Evolutionary conservation across 2,329 filamentous ascomycete genomes (phyloP), one percentile per base, ranked within the genome.

Genomic region (Calonectria pauciramosa): DNA sequence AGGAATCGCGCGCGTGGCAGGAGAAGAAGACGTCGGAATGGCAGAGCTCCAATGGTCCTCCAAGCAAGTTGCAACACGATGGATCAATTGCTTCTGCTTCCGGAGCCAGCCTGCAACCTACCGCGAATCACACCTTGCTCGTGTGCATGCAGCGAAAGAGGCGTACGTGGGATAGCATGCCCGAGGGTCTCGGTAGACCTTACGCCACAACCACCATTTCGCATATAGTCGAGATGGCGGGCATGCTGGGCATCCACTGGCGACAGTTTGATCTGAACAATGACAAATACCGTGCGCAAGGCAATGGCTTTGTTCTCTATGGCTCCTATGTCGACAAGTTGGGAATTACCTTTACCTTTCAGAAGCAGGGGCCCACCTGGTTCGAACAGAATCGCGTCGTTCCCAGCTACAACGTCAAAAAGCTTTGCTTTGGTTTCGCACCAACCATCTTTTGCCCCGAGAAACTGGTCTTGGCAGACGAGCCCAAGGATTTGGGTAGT

Each of bases 241-340:
- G 80, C 11, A 82, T 86, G 80, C 71, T 86, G 1, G 84, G 86
- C 5, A 80, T 88, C 7, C 81, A 87, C 68, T 88, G 86, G 86
- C 87, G 82, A 56, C 81, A 83, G 3, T 87, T 87, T 41, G 84
- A 86, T 30, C 80, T 83, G 1, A 81, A 79, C 11, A 76, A 80
- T 4, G 84, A 86, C 76, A 82, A 83, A 20, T 81, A 86, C 4
- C 83, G 81, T 7, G 84, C 83, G 0, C 82, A 86, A 28, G 84
- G 84, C 8, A 86, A 86, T 67, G 84, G 85, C 0, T 85, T 81
- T 69, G 80, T 84, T 36, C 60, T 86, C 1, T 80, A 78, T 2
- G 83, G 85, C 1, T 80, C 82, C 2, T 79, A 81, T 13, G 76
- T 82, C 2, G 78, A 80, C 26, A 84, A 85, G 0, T 79, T 87